Evolutionary conservation across 2,329 filamentous ascomycete genomes (phyloP).

Genomic region (Cordyceps javanica): DNA sequence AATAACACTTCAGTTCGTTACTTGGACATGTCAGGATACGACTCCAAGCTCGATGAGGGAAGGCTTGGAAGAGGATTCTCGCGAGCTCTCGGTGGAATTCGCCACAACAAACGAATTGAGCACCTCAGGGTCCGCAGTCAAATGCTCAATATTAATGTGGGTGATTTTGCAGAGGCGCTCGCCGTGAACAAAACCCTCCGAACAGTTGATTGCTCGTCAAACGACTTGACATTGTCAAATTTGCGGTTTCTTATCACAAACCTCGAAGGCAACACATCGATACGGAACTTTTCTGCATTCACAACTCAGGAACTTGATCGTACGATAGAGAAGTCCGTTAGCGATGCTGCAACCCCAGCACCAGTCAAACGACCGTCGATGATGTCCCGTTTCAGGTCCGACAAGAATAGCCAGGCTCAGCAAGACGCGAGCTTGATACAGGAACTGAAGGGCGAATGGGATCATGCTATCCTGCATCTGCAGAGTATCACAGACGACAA

Average conservation of each 20-base stretch:
- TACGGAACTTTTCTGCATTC: slow-evolving; percentile 40
- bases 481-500: slow-evolving; percentile 32
- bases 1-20: slow-evolving; percentile 45
- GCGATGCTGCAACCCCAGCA: slow-evolving; percentile 22
- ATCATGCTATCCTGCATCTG: slow-evolving; percentile 27
- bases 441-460: slow-evolving; percentile 35
- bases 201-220: slow-evolving; percentile 49
- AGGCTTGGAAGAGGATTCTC: slow-evolving; percentile 49
- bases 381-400: slow-evolving; percentile 28
- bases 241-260: slow-evolving; percentile 41
- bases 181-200: slow-evolving; percentile 41
- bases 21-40: slow-evolving; percentile 51
- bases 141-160: slow-evolving; percentile 47
- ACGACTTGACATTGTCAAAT: slow-evolving; percentile 48
- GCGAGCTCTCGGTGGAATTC: slow-evolving; percentile 41
- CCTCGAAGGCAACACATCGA: slow-evolving; percentile 35
- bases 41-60: slow-evolving; percentile 51
- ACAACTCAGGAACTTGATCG: slow-evolving; percentile 30
- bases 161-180: slow-evolving; percentile 45
- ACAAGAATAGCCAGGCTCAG: slow-evolving; percentile 22
- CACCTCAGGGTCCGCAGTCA: slow-evolving; percentile 52
- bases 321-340: slow-evolving; percentile 29
- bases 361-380: slow-evolving; percentile 27
- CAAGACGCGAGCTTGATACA: slow-evolving; percentile 29
- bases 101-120: slow-evolving; percentile 36